phyloP scores from a whole-genome alignment of 345 rosid species.

The Populus nigra region DNA sequence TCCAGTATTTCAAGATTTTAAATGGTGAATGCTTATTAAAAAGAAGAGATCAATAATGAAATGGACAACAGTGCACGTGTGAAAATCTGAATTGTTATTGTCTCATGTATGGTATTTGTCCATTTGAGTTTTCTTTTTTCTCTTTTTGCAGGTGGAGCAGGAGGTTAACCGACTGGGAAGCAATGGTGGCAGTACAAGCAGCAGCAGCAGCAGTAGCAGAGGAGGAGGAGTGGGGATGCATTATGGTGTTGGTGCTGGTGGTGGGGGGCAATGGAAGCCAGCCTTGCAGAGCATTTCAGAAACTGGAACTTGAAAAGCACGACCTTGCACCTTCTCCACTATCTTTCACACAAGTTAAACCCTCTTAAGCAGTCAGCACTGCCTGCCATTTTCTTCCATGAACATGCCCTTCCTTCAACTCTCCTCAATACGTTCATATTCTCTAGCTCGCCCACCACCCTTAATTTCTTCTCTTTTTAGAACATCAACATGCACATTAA shows the following conservation, averaged over 20 bases:
- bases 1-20: too few species aligned
- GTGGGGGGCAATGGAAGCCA: conserved; percentile 75
- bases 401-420: not conserved
- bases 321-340: not conserved
- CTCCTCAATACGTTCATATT: not conserved
- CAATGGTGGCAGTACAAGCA: conserved; percentile 22
- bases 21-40: too few species aligned
- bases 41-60: too few species aligned
- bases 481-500: conserved; percentile 1
- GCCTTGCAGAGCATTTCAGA: conserved; percentile 84
- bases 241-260: conserved; percentile 22
- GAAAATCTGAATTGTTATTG: conserved; percentile 3
- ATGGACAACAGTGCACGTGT: not conserved
- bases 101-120: not conserved
- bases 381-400: not conserved
- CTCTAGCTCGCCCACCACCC: not conserved
- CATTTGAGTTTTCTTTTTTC: not conserved
- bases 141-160: conserved; percentile 29
- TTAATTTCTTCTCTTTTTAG: not conserved
- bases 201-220: conserved; percentile 15
- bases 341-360: not conserved
- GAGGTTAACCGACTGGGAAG: conserved; percentile 28
- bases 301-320: conserved; percentile 39
- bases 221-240: conserved; percentile 32
- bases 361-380: too few species aligned